Conservation (phyloP, 108 stramenopile species). For the Craspedostauros australis region DNA sequence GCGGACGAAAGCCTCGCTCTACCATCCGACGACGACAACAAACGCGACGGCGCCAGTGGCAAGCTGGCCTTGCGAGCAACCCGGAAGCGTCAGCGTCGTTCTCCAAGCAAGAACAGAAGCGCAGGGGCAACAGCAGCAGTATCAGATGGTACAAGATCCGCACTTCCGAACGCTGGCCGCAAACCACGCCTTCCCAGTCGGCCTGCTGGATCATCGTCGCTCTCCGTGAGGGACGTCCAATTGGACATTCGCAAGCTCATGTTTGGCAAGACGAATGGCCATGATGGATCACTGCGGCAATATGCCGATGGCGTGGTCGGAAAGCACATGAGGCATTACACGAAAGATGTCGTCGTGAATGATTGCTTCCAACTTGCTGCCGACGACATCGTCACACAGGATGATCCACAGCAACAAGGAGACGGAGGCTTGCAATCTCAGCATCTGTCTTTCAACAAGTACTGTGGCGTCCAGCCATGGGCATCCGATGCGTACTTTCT, state of each 20-base stretch:
- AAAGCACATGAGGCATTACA: slow-evolving; percentile 33
- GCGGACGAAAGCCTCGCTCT: no score
- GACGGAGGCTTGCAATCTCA: no score
- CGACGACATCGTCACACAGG: background rate
- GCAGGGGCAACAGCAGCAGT: background rate
- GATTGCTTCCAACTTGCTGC: slow-evolving; percentile 10
- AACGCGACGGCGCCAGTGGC: no score
- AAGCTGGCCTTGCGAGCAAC: no score
- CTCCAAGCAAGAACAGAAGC: no score
- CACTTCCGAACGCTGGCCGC: no score
- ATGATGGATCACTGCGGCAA: no score
- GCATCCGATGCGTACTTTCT: slow-evolving; percentile 50
- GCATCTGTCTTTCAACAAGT: slow-evolving; percentile 80
- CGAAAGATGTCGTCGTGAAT: slow-evolving; percentile 64
- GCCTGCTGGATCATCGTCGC: no score
- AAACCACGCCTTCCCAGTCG: background rate
- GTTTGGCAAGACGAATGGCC: background rate
- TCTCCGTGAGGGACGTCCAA: slow-evolving; percentile 46
- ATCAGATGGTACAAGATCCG: background rate
- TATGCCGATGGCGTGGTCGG: slow-evolving; percentile 51
- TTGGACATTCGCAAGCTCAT: slow-evolving; percentile 31
- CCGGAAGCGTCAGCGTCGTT: no score
- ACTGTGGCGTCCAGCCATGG: slow-evolving; percentile 77
- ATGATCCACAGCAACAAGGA: slow-evolving; percentile 26
- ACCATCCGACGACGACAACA: no score